These are phyloP conservation scores for Talaromyces sp. DNA, from an alignment of 2,329 filamentous ascomycete species.

Conservation along the genomic window DNA sequence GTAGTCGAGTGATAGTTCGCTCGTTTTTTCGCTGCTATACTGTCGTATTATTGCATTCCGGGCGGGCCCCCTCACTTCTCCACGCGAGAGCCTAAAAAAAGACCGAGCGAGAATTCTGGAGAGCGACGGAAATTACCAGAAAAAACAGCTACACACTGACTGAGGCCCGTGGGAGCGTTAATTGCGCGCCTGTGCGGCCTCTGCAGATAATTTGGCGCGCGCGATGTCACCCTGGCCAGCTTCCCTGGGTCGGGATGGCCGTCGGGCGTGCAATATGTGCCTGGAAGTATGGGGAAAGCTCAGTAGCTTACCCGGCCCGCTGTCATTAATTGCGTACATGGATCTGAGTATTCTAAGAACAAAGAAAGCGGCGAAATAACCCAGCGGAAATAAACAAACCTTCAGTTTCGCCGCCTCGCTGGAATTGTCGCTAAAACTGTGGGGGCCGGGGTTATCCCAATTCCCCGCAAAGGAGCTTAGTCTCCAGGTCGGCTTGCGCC, in stretches of 20 bases:
- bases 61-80: not conserved
- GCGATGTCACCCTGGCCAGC: slow-evolving; percentile 7
- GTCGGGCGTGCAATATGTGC: not conserved
- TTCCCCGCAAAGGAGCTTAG: not conserved
- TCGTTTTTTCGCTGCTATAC: not conserved
- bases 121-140: not conserved
- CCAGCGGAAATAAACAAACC: not conserved
- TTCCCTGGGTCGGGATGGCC: not conserved
- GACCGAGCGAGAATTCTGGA: not conserved
- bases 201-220: not conserved
- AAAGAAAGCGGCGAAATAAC: not conserved
- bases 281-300: not conserved
- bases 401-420: not conserved
- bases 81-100: not conserved
- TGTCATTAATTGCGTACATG: not conserved
- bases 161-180: not conserved
- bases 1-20: not conserved
- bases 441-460: not conserved
- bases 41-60: not conserved
- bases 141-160: not conserved
- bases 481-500: not conserved
- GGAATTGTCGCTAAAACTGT: not conserved
- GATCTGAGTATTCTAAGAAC: not conserved
- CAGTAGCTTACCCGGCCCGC: not conserved
- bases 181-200: too few relatives aligned